Conservation (phyloP, 2,329 filamentous ascomycete species). For the Coniochaeta sp. region DNA sequence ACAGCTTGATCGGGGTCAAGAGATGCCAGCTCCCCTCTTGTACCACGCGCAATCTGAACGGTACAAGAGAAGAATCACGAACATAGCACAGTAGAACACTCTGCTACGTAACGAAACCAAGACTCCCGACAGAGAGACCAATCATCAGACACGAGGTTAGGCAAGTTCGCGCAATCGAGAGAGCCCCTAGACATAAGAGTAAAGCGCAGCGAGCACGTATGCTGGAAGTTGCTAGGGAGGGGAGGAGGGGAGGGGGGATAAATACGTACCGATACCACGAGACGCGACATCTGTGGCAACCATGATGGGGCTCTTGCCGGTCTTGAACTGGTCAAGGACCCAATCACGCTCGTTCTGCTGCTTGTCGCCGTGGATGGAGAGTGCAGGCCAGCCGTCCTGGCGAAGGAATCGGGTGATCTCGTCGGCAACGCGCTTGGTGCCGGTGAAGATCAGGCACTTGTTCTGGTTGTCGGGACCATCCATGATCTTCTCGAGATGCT, state of each 20-base stretch:
- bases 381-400: constrained; percentile 94
- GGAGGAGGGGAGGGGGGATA: constrained; percentile 42
- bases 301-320: constrained; percentile 99
- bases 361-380: constrained; percentile 98
- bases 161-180: constrained; percentile 86
- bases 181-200: constrained; percentile 86
- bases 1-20: constrained; percentile 71
- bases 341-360: constrained; percentile 99
- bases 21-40: constrained; percentile 58
- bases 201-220: constrained; percentile 65
- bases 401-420: constrained; percentile 96
- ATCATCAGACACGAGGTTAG: constrained; percentile 71
- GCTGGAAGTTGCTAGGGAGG: constrained; percentile 52
- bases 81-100: constrained; percentile 52
- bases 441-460: constrained; percentile 93
- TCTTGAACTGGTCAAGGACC: constrained; percentile 99
- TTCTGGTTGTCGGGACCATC: constrained; percentile 88
- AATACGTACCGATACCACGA: constrained; percentile 99
- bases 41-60: constrained; percentile 53
- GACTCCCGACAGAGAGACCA: constrained; percentile 77
- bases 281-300: constrained; percentile 99
- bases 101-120: constrained; percentile 75
- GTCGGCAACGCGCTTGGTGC: constrained; percentile 91
- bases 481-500: constrained; percentile 97
- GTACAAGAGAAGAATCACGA: constrained; percentile 71